phyloP scores from a whole-genome alignment of 2,329 filamentous ascomycete species.

The Trichoderma sp. region DNA sequence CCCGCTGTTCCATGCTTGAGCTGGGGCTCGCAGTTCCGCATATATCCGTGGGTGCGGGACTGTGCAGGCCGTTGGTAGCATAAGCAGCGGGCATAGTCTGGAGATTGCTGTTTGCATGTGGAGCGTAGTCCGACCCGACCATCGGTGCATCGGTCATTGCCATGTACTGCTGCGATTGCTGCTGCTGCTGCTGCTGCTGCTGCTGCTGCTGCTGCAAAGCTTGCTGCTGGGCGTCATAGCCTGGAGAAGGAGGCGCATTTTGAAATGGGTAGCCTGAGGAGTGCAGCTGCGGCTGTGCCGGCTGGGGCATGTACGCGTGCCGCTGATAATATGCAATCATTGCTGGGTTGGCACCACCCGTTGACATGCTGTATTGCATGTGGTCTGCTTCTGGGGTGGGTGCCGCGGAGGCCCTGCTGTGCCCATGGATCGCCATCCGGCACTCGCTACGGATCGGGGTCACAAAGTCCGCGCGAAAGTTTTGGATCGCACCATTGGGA shows the following conservation, averaged over 20 bases:
- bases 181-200: conserved; percentile 14
- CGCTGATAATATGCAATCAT: conserved; percentile 45
- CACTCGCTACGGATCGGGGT: conserved; percentile 45
- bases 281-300: conserved; percentile 28
- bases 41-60: conserved; percentile 28
- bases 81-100: conserved; percentile 22
- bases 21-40: conserved; percentile 25
- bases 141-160: conserved; percentile 22
- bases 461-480: conserved; percentile 42
- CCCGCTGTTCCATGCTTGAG: conserved; percentile 22
- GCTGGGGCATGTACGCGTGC: conserved; percentile 36
- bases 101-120: conserved; percentile 11
- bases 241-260: conserved; percentile 26
- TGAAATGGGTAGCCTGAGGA: conserved; percentile 27
- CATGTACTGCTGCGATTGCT: conserved; percentile 23
- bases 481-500: conserved; percentile 34
- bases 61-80: conserved; percentile 24
- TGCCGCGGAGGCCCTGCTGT: conserved; percentile 38
- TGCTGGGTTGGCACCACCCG: conserved; percentile 39
- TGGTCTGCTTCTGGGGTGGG: conserved; percentile 39
- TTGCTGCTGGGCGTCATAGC: conserved; percentile 26
- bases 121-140: conserved; percentile 27
- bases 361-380: conserved; percentile 45
- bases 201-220: conserved; percentile 16
- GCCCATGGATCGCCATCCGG: conserved; percentile 42